Percentiles rank a stretch among this genome's conserved stretches.
Conservation (phyloP, 495 filamentous ascomycete species). For the Podospora comata region DNA sequence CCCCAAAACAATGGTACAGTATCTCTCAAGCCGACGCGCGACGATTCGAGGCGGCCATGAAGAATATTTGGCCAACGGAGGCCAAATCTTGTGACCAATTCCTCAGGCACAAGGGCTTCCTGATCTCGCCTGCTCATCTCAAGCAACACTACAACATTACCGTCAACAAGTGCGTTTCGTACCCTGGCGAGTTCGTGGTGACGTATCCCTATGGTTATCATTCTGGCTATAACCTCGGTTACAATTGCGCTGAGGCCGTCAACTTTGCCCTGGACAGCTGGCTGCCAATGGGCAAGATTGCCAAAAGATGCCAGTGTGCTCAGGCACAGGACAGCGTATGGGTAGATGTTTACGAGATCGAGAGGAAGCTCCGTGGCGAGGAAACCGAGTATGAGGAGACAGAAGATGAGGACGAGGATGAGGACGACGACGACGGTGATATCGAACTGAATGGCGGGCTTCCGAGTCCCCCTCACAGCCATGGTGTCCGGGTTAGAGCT, state of each 20-base stretch:
- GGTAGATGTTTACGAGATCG: slow-evolving; percentile 93
- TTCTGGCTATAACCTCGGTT: slow-evolving; percentile 95
- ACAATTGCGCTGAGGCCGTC: slow-evolving; percentile 98
- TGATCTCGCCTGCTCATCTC: slow-evolving; percentile 89
- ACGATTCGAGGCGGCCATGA: slow-evolving; percentile 92
- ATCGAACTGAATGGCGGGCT: slow-evolving; percentile 50
- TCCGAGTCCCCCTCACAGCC: slow-evolving; percentile 66
- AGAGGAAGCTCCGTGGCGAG: slow-evolving; percentile 89
- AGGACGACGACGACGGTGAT: slow-evolving; percentile 63
- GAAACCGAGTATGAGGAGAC: slow-evolving; percentile 86
- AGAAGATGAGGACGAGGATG: slow-evolving; percentile 71
- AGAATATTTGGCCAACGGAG: slow-evolving; percentile 89
- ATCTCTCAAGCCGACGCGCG: slow-evolving; percentile 96
- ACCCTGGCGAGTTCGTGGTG: slow-evolving; percentile 97
- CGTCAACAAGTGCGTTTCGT: slow-evolving; percentile 92
- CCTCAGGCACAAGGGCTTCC: slow-evolving; percentile 93
- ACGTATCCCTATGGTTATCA: slow-evolving; percentile 99
- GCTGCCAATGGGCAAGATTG: slow-evolving; percentile 90
- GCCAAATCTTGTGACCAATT: slow-evolving; percentile 98
- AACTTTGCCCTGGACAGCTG: slow-evolving; percentile 96
- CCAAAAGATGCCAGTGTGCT: slow-evolving; percentile 96
- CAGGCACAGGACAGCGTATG: slow-evolving; percentile 86
- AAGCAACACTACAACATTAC: slow-evolving; percentile 87
- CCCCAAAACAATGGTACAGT: slow-evolving; percentile 99
- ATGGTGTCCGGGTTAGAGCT: slow-evolving; percentile 49